A percentile compares a stretch with the other conserved stretches of the same genome.
These are phyloP conservation scores for Aspergillus conjunctus DNA, from an alignment of 495 filamentous ascomycete genomes.

Conservation along the genomic window DNA sequence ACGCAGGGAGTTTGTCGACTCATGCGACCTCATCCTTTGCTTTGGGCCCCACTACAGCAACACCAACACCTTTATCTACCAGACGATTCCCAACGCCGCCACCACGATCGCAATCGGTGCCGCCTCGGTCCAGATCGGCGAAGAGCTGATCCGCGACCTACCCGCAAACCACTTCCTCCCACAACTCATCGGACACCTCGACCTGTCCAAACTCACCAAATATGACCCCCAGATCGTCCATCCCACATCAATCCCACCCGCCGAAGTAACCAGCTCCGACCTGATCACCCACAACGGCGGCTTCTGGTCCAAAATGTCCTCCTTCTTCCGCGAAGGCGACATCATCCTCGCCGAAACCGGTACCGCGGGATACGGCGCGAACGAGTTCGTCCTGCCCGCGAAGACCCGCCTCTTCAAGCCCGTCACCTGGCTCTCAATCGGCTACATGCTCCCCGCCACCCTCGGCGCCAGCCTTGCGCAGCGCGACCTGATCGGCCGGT, in stretches of 20 bases:
- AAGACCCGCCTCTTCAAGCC: conserved; percentile 35
- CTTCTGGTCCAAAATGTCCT: conserved; percentile 26
- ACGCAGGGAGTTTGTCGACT: conserved; percentile 25
- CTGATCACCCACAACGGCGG: conserved; percentile 26
- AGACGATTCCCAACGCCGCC: conserved; percentile 20
- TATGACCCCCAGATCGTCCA: conserved; percentile 10
- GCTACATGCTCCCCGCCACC: conserved; percentile 44
- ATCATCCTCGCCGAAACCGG: conserved; percentile 41
- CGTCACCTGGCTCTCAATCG: conserved; percentile 42
- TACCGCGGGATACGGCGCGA: conserved; percentile 32
- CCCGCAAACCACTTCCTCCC: conserved; percentile 18
- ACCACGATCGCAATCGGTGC: conserved; percentile 22
- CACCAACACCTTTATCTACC: conserved; percentile 32
- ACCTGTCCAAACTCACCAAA: conserved; percentile 12
- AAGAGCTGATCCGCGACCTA: conserved; percentile 17
- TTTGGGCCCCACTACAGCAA: conserved; percentile 33
- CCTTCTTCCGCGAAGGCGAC: conserved; percentile 33
- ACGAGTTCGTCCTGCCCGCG: conserved; percentile 26
- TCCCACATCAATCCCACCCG: conserved; percentile 5
- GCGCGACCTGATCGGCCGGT: conserved; percentile 25
- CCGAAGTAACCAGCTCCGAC: background rate
- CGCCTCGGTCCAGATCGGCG: conserved; percentile 19
- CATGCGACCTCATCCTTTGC: conserved; percentile 33
- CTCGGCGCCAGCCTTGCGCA: conserved; percentile 47
- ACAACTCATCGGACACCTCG: conserved; percentile 21